Conservation (phyloP, 1,139 yeast species). For the Suhomyces chickasaworum region DNA sequence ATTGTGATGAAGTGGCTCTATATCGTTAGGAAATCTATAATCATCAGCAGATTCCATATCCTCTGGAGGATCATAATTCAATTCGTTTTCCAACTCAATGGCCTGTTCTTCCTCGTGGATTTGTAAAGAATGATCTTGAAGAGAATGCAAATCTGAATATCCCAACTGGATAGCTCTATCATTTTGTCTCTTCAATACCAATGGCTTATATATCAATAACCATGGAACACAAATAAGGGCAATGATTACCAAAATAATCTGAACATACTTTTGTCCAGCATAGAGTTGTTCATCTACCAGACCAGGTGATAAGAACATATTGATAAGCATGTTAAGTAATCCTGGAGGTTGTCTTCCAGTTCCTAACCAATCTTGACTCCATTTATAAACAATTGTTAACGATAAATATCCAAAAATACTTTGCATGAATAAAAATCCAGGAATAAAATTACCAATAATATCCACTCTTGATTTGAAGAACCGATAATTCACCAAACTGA, state of each 20-base stretch:
- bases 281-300: conserved; percentile 79
- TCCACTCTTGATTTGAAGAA: conserved; percentile 79
- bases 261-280: conserved; percentile 81
- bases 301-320: conserved; percentile 96
- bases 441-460: conserved; percentile 89
- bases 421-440: conserved; percentile 93
- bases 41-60: conserved; percentile 33
- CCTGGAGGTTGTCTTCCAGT: conserved; percentile 85
- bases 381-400: conserved; percentile 83
- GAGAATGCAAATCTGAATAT: conserved; percentile 39
- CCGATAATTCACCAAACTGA: conserved; percentile 79
- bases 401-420: conserved; percentile 91
- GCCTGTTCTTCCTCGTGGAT: conserved; percentile 38
- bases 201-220: conserved; percentile 86
- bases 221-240: conserved; percentile 95
- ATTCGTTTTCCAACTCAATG: conserved; percentile 26
- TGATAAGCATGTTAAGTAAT: conserved; percentile 87
- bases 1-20: conserved; percentile 43
- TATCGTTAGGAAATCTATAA: conserved; percentile 48
- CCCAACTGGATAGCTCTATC: conserved; percentile 32
- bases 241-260: conserved; percentile 66
- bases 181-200: conserved; percentile 48
- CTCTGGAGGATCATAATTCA: conserved; percentile 17
- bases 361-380: conserved; percentile 92
- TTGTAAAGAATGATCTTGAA: conserved; percentile 34